phyloP scores from a whole-genome alignment of 164 flowering plant genomes.

The Tinospora cordifolia region DNA sequence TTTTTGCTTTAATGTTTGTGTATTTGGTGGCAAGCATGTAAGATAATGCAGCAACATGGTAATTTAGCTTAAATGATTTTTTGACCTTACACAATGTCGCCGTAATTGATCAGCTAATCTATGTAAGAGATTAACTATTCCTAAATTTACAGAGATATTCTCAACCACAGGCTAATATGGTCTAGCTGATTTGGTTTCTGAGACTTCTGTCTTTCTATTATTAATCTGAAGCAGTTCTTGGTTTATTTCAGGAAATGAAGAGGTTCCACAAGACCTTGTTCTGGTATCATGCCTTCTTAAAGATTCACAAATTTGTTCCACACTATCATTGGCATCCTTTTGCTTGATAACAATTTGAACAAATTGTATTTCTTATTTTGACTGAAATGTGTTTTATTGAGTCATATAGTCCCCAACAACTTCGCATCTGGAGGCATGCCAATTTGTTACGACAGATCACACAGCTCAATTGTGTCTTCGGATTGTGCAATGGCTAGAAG shows the following conservation, averaged over 20 bases:
- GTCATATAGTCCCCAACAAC: conserved; percentile 69
- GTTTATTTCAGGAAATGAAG: conserved; percentile 68
- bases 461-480: conserved; percentile 92
- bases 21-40: neutral
- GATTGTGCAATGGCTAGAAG: conserved; percentile 97
- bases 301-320: neutral
- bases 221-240: conserved; percentile 10
- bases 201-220: neutral
- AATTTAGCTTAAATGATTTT: neutral
- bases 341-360: neutral
- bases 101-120: neutral
- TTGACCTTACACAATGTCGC: neutral
- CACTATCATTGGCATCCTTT: neutral
- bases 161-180: neutral
- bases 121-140: neutral
- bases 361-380: neutral
- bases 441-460: conserved; percentile 68
- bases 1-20: neutral
- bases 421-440: conserved; percentile 87
- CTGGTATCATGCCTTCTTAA: conserved; percentile 37
- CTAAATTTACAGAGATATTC: neutral
- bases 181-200: neutral
- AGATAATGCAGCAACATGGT: too few relatives aligned
- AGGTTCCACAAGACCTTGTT: conserved; percentile 55
- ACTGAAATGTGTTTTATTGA: conserved; percentile 1